Evolutionary conservation across 257 asterid species (phyloP), one percentile per base, ranked within the genome.

Genomic region (Eucommia ulmoides): DNA sequence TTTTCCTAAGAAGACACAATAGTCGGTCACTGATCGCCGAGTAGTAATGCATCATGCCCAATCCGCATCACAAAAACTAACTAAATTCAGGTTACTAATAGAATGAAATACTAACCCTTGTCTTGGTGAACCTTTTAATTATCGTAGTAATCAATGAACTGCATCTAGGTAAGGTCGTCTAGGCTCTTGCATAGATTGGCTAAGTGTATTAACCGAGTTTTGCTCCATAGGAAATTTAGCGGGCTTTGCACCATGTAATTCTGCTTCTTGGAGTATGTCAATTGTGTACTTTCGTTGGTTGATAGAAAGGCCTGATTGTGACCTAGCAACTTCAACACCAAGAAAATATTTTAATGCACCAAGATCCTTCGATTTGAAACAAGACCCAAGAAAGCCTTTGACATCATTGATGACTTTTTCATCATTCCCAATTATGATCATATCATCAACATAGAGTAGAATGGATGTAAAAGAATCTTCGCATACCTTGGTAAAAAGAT

Each of bases 261-360:
- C n/a, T 38, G 15, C n/a, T 38, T 38, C 15, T 3, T 7, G 18
- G 3, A 38, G 17, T 3, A 38, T 38, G 17, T 38, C 45, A 38
- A 38, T 16, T 10, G 45, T 38, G 45, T 38, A 38, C n/a, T 38
- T 38, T 7, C n/a, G 45, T 38, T 38, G 45, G 15, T 9, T 8
- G 14, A 38, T 38, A 3, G n/a, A 38, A 14, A 38, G 0, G 19
- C 49, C 7, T 21, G 19, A 2, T 4, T 44, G 20, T 3, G 49
- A 44, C 19, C 49, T 9, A 44, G 49, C 20, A 44, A n/a, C n/a
- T n/a, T n/a, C n/a, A n/a, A n/a, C n/a, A n/a, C 38, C 38, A 29
- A 29, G 12, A 29, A 29, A 29, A 12, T 29, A 29, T 29, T 29
- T 29, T 29, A 29, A 29, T 5, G 38, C 7, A 12, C 12, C 38